These are phyloP conservation scores for Luffa aegyptiaca DNA, from an alignment of 306 rosid genomes.

Conservation along the genomic window DNA sequence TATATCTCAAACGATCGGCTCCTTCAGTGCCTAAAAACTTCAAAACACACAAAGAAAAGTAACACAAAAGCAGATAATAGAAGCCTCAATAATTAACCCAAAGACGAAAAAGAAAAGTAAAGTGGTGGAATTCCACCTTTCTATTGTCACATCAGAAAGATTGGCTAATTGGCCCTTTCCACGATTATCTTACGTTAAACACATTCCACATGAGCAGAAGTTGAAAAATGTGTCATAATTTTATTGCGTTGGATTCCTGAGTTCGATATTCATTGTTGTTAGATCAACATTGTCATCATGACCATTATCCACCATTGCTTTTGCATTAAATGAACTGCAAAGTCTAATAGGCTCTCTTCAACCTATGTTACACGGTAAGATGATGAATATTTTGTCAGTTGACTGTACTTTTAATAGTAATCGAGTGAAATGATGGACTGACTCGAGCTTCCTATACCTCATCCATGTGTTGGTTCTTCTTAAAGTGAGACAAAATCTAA, in stretches of 20 bases:
- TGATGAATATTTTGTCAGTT: too few relatives aligned
- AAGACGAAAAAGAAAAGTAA: too few relatives aligned
- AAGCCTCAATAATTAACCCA: background rate
- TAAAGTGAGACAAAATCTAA: too few relatives aligned
- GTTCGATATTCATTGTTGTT: background rate
- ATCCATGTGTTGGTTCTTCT: too few relatives aligned
- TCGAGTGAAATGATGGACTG: too few relatives aligned
- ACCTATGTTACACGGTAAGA: background rate
- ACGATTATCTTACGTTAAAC: too few relatives aligned
- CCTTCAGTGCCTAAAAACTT: background rate
- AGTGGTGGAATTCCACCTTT: background rate
- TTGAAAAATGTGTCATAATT: too few relatives aligned
- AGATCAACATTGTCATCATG: background rate
- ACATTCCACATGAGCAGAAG: background rate
- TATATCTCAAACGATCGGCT: background rate
- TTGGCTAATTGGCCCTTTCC: background rate
- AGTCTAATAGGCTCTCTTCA: background rate
- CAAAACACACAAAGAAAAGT: background rate
- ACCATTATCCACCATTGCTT: background rate
- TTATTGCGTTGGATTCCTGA: too few relatives aligned
- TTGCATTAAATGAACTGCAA: background rate
- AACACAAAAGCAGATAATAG: background rate
- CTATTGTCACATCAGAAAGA: too few relatives aligned
- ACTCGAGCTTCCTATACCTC: too few relatives aligned
- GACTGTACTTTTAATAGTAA: too few relatives aligned